phyloP scores from a whole-genome alignment of 2,329 filamentous ascomycete genomes.

The Sporothrix brunneoviolacea region DNA sequence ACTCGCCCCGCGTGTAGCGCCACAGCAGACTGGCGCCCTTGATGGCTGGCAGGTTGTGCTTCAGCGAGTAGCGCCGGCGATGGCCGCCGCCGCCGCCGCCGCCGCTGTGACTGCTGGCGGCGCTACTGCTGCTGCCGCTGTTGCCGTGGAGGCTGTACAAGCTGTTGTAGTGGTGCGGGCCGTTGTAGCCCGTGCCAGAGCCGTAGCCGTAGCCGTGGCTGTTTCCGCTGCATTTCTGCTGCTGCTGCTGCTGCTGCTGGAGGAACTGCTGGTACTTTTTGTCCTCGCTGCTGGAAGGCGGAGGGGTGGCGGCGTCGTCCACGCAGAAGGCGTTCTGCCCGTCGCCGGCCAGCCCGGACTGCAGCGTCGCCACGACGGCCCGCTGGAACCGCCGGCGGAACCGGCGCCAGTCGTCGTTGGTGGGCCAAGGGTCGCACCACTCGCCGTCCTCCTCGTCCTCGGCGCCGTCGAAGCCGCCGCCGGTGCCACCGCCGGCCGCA shows the following conservation, averaged over 20 bases:
- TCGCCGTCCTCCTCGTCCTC: constrained; percentile 21
- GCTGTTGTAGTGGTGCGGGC: neutral
- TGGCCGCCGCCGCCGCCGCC: neutral
- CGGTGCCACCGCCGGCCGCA: neutral
- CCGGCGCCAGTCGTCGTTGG: constrained; percentile 34
- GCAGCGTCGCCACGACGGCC: constrained; percentile 24
- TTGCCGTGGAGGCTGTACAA: constrained; percentile 3
- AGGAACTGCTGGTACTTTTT: constrained; percentile 4
- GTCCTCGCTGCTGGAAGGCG: neutral
- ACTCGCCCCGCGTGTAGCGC: constrained; percentile 14
- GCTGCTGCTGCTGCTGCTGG: neutral
- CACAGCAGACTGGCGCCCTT: constrained; percentile 19
- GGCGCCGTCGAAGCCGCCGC: neutral
- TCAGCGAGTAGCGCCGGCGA: constrained; percentile 3
- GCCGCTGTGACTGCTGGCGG: neutral
- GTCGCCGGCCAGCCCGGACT: constrained; percentile 17
- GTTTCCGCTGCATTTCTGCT: neutral
- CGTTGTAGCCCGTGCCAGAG: neutral
- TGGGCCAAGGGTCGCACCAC: constrained; percentile 33
- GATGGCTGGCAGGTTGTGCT: constrained; percentile 16
- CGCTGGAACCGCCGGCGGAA: constrained; percentile 30
- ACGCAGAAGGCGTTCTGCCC: constrained; percentile 11
- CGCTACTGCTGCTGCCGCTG: neutral
- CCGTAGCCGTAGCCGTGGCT: neutral
- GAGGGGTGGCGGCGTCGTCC: no score